Conservation (phyloP, 108 stramenopile species). For the Poteriospumella lacustris region DNA sequence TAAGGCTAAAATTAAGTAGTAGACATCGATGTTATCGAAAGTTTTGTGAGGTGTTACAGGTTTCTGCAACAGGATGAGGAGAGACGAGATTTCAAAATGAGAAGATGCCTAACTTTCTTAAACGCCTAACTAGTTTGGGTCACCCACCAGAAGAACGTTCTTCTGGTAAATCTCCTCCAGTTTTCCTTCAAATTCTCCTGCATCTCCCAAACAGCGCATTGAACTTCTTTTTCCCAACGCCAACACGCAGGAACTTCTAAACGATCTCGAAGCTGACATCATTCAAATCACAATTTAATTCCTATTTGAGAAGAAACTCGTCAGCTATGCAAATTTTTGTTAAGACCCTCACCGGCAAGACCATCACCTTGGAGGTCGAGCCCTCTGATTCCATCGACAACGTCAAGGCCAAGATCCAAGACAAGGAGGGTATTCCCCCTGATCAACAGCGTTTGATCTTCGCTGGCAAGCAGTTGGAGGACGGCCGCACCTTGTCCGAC, state of each 20-base stretch:
- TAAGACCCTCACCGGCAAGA: slow-evolving; percentile 93
- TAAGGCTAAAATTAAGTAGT: too few relatives aligned
- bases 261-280: background rate
- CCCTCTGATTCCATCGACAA: slow-evolving; percentile 96
- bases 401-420: slow-evolving; percentile 98
- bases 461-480: slow-evolving; percentile 89
- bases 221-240: background rate
- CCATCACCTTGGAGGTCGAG: slow-evolving; percentile 97
- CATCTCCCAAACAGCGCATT: too few relatives aligned
- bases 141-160: too few relatives aligned
- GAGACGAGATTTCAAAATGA: too few relatives aligned
- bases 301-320: background rate
- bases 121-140: too few relatives aligned
- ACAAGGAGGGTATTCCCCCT: slow-evolving; percentile 97
- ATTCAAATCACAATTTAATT: background rate
- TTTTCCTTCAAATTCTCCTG: too few relatives aligned
- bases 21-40: too few relatives aligned
- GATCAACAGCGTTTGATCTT: slow-evolving; percentile 95
- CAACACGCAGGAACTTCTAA: background rate
- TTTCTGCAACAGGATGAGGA: too few relatives aligned
- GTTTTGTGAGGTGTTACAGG: too few relatives aligned
- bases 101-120: too few relatives aligned
- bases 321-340: slow-evolving; percentile 57
- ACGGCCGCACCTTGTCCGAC: slow-evolving; percentile 81
- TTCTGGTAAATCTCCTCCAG: too few relatives aligned